These are phyloP conservation scores for Piromyces finnis DNA, from an alignment of 192 early-diverging fungal species.

Conservation along the genomic window DNA sequence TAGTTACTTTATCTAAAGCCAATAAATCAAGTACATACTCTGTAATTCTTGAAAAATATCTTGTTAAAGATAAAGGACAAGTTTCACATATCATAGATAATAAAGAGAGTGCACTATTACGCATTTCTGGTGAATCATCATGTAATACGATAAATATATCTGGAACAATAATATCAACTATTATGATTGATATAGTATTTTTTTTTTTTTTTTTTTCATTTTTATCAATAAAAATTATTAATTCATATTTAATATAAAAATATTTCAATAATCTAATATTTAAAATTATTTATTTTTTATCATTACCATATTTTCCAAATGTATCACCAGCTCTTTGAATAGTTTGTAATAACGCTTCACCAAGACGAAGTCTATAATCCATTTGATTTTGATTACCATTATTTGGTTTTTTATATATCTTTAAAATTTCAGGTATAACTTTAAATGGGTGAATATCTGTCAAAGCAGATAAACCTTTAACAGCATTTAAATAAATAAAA, in stretches of 20 bases:
- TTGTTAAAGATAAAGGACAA: slow-evolving; percentile 45
- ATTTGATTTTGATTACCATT: slow-evolving; percentile 11
- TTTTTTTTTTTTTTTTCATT: too few relatives aligned
- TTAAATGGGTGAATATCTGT: slow-evolving; percentile 59
- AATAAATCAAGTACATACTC: slow-evolving; percentile 51
- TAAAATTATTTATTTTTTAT: too few relatives aligned
- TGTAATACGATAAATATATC: slow-evolving; percentile 15
- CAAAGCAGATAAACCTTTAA: slow-evolving; percentile 65
- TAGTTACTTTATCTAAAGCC: slow-evolving; percentile 33
- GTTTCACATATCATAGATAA: slow-evolving; percentile 39
- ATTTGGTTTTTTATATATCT: slow-evolving; percentile 32
- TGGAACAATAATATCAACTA: slow-evolving; percentile 3
- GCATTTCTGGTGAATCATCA: slow-evolving; percentile 8
- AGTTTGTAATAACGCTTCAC: slow-evolving; percentile 76
- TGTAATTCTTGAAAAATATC: slow-evolving; percentile 43
- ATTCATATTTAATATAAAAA: too few relatives aligned
- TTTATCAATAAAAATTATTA: too few relatives aligned
- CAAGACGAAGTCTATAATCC: slow-evolving; percentile 61
- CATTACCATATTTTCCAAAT: slow-evolving; percentile 52
- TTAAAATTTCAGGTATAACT: slow-evolving; percentile 47
- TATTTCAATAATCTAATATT: too few relatives aligned
- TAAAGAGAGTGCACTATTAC: slow-evolving; percentile 15
- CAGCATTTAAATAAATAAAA: slow-evolving; percentile 84
- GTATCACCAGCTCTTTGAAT: slow-evolving; percentile 62
- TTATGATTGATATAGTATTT: neutral